These are phyloP conservation scores for Quercus robur DNA, from an alignment of 306 rosid genomes.

Conservation along the genomic window DNA sequence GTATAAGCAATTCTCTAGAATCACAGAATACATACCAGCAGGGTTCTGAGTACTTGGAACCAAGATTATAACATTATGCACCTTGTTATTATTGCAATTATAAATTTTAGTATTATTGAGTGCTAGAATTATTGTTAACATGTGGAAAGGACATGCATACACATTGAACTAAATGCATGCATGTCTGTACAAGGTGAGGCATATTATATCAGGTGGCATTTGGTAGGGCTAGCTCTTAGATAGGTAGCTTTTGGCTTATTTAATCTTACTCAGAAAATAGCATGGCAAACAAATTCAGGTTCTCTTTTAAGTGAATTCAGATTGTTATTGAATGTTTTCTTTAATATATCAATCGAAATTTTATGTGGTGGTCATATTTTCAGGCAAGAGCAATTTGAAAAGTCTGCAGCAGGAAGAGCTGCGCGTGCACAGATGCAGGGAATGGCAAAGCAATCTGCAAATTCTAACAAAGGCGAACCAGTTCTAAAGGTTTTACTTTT, in stretches of 20 bases:
- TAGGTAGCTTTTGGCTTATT: neutral
- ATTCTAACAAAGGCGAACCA: constrained; percentile 60
- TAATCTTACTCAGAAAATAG: neutral
- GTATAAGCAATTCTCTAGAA: neutral
- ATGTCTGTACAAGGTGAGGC: neutral
- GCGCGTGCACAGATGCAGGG: constrained; percentile 70
- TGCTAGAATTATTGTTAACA: neutral
- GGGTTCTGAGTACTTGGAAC: neutral
- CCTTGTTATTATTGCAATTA: neutral
- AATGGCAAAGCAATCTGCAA: constrained; percentile 65
- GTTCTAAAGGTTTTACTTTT: constrained; percentile 52
- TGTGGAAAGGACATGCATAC: neutral
- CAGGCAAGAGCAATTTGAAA: constrained; percentile 84
- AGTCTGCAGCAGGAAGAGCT: constrained; percentile 87
- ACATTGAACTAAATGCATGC: neutral
- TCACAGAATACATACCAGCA: neutral
- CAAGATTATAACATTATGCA: neutral
- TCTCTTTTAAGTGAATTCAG: neutral
- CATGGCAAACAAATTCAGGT: neutral
- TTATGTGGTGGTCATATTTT: constrained; percentile 18
- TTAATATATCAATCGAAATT: constrained; percentile 1
- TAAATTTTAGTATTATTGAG: neutral
- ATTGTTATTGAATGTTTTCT: neutral
- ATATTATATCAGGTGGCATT: neutral
- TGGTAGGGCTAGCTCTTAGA: neutral